A percentile compares a stretch with the other conserved stretches of the same genome.
These are phyloP conservation scores for Quercus phellos DNA, from an alignment of 331 rosid genomes.

Conservation along the genomic window DNA sequence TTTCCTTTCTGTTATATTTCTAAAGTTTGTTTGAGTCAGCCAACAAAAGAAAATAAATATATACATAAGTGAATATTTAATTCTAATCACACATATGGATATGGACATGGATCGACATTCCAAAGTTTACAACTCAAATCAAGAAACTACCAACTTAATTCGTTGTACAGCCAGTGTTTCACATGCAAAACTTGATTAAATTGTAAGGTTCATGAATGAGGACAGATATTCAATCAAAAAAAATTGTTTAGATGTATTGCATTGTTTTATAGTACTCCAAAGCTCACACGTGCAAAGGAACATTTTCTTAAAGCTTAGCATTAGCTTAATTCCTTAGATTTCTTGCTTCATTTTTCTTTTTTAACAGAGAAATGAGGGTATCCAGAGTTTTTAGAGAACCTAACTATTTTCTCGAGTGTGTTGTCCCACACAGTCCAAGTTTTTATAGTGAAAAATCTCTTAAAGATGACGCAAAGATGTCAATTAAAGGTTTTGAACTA, in stretches of 20 bases:
- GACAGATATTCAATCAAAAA: not conserved
- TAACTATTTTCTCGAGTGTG: no score
- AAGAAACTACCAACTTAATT: not conserved
- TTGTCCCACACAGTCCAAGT: no score
- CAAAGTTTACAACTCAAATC: not conserved
- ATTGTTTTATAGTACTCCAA: not conserved
- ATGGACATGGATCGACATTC: not conserved
- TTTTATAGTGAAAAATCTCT: no score
- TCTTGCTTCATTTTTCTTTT: no score
- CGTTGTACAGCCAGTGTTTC: not conserved
- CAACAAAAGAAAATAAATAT: not conserved
- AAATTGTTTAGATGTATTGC: not conserved
- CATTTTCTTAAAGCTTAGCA: not conserved
- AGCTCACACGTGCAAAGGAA: not conserved
- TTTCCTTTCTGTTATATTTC: not conserved
- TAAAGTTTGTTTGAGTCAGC: no score
- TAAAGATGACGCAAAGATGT: no score
- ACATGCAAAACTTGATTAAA: not conserved
- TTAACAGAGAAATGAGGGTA: no score
- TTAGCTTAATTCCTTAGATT: no score
- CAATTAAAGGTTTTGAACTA: no score
- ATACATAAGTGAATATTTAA: not conserved
- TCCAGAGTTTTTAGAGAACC: no score
- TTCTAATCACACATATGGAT: not conserved
- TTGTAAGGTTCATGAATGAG: not conserved